Conservation (phyloP, 495 filamentous ascomycete genomes). For the Neurospora cerealis region DNA sequence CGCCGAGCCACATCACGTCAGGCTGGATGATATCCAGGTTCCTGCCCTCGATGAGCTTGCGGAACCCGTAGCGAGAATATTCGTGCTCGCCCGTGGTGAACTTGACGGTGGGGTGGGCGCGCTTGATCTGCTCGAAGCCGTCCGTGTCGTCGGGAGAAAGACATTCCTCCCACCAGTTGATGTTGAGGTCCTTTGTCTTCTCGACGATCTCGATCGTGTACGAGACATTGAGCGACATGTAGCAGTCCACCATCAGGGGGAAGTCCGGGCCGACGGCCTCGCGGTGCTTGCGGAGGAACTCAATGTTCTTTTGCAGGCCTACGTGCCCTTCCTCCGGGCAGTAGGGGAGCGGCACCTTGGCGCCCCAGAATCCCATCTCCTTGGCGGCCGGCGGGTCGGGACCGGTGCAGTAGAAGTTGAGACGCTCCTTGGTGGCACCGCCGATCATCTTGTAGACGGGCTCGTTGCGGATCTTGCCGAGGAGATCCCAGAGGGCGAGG, state of each 20-base stretch:
- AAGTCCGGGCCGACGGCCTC: conserved; percentile 81
- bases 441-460: conserved; percentile 93
- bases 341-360: conserved; percentile 80
- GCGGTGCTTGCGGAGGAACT: conserved; percentile 75
- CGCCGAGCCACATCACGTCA: conserved; percentile 94
- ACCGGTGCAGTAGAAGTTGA: conserved; percentile 91
- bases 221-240: conserved; percentile 85
- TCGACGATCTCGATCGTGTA: conserved; percentile 88
- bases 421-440: conserved; percentile 64
- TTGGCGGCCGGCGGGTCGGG: conserved; percentile 72
- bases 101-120: conserved; percentile 78
- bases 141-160: conserved; percentile 79
- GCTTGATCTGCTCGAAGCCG: conserved; percentile 78
- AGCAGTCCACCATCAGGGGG: conserved; percentile 90
- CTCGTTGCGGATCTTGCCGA: conserved; percentile 82
- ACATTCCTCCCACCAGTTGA: conserved; percentile 97
- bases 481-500: conserved; percentile 81
- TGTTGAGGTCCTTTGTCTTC: conserved; percentile 67
- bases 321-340: conserved; percentile 76
- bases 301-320: conserved; percentile 77
- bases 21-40: conserved; percentile 91
- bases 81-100: conserved; percentile 96
- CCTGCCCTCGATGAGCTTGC: conserved; percentile 82
- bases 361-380: conserved; percentile 75
- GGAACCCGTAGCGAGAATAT: conserved; percentile 86